Evolutionary conservation across 2,329 filamentous ascomycete species (phyloP).

Genomic region (Lizonia empirigonia): DNA sequence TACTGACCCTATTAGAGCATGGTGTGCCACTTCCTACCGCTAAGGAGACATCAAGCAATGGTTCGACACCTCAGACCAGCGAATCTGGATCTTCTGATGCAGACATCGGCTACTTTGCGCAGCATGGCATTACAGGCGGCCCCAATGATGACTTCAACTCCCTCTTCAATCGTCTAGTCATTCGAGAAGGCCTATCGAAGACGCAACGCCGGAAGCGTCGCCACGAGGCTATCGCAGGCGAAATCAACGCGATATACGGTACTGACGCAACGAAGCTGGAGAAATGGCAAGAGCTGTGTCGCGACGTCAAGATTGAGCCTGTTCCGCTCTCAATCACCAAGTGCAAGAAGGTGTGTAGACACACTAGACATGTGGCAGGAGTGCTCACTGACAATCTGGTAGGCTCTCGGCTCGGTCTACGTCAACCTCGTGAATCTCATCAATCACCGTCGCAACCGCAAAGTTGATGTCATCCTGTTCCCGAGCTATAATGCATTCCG

Average conservation of each 20-base stretch:
- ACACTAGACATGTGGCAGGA: no score
- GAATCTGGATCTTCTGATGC: not conserved
- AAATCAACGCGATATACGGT: conserved; percentile 22
- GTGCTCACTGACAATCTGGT: not conserved
- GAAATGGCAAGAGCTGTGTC: conserved; percentile 32
- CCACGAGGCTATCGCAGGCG: conserved; percentile 9
- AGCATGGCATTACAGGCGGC: conserved; percentile 19
- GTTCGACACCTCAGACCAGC: not conserved
- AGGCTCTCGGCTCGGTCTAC: conserved; percentile 25
- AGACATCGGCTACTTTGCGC: conserved; percentile 4
- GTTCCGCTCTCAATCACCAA: conserved; percentile 25
- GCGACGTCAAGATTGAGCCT: conserved; percentile 19
- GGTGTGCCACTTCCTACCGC: not conserved
- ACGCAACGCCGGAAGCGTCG: conserved; percentile 6
- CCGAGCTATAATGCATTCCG: conserved; percentile 19
- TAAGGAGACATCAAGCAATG: not conserved
- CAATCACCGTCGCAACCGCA: conserved; percentile 28
- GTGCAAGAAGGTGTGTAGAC: conserved; percentile 30
- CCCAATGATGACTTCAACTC: conserved; percentile 11
- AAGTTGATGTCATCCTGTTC: conserved; percentile 17
- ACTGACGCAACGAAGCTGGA: conserved; percentile 17
- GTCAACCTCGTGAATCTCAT: conserved; percentile 35
- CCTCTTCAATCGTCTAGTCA: conserved; percentile 24
- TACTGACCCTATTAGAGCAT: not conserved
- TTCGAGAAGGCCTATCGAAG: conserved; percentile 19